Percentiles rank a stretch among this genome's conserved stretches.
Conservation (phyloP, 371 early-diverging fungal genomes). For the Rhizopus delemar region DNA sequence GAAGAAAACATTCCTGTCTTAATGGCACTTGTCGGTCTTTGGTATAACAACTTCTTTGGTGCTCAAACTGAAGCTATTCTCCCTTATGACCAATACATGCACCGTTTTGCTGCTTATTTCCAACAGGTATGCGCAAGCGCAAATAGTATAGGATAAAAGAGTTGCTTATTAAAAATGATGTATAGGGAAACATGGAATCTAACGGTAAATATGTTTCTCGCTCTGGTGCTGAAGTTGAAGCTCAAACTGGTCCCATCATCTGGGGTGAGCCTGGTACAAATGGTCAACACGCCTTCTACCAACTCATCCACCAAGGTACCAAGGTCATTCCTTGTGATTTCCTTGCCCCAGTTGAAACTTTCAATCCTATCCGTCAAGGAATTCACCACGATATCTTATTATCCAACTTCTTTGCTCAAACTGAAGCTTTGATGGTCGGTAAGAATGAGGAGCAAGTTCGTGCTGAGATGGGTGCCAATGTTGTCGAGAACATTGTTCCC, state of each 20-base stretch:
- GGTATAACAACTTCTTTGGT: constrained; percentile 98
- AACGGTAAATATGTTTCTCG: constrained; percentile 97
- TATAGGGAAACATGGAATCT: constrained; percentile 98
- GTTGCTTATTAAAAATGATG: not conserved
- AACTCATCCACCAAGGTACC: constrained; percentile 99
- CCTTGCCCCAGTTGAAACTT: constrained; percentile 89
- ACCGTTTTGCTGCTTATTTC: constrained; percentile 96
- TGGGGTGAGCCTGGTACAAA: constrained; percentile 99
- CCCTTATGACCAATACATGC: constrained; percentile 98
- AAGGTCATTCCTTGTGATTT: constrained; percentile 96
- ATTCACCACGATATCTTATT: constrained; percentile 93
- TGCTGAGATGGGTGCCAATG: constrained; percentile 66
- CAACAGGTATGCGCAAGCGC: constrained; percentile 70
- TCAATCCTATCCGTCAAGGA: constrained; percentile 79
- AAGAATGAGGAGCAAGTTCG: constrained; percentile 79
- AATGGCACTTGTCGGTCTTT: constrained; percentile 92
- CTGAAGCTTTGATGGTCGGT: constrained; percentile 97
- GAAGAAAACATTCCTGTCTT: constrained; percentile 93
- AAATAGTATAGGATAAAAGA: no score
- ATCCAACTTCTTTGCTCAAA: constrained; percentile 99
- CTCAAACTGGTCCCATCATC: constrained; percentile 95
- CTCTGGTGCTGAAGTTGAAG: constrained; percentile 73
- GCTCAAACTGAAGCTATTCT: constrained; percentile 96
- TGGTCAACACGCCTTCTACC: constrained; percentile 99
- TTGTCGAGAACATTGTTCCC: constrained; percentile 71